These are phyloP conservation scores for Colletotrichum sidae DNA, from an alignment of 2,329 filamentous ascomycete genomes.

Conservation along the genomic window DNA sequence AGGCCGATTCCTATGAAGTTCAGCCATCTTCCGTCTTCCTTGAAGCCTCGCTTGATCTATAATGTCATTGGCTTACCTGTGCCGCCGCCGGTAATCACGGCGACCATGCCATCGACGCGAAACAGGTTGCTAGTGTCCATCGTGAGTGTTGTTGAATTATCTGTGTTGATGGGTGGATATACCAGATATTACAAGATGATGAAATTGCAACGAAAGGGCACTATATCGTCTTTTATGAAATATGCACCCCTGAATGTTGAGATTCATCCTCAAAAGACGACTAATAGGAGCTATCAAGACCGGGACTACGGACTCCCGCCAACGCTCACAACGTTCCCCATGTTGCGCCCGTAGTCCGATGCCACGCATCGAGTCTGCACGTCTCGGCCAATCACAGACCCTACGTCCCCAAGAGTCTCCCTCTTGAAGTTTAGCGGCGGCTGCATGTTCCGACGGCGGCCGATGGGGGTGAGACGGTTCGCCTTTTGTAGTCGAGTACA, in stretches of 20 bases:
- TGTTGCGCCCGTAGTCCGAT: background rate
- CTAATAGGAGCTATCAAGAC: no score
- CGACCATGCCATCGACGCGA: slow-evolving; percentile 67
- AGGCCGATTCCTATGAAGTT: slow-evolving; percentile 64
- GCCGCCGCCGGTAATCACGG: slow-evolving; percentile 71
- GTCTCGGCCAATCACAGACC: background rate
- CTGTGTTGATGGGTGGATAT: background rate
- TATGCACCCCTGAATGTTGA: no score
- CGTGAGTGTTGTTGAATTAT: background rate
- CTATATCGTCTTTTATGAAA: no score
- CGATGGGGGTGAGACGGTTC: background rate
- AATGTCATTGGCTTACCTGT: slow-evolving; percentile 55
- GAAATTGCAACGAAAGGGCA: no score
- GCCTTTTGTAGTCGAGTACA: background rate
- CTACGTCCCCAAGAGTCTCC: background rate
- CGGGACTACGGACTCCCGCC: no score
- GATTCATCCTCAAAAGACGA: no score
- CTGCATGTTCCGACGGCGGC: slow-evolving; percentile 16
- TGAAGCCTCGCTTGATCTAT: background rate
- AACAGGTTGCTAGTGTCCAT: slow-evolving; percentile 53
- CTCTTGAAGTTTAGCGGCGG: slow-evolving; percentile 1
- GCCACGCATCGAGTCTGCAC: background rate
- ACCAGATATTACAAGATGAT: background rate
- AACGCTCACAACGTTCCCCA: no score
- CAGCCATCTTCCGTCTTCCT: background rate